A percentile compares a stretch with the other conserved stretches of the same genome.
These are phyloP conservation scores for Calocybe indica DNA, from an alignment of 768 basidiomycete genomes.

Conservation along the genomic window DNA sequence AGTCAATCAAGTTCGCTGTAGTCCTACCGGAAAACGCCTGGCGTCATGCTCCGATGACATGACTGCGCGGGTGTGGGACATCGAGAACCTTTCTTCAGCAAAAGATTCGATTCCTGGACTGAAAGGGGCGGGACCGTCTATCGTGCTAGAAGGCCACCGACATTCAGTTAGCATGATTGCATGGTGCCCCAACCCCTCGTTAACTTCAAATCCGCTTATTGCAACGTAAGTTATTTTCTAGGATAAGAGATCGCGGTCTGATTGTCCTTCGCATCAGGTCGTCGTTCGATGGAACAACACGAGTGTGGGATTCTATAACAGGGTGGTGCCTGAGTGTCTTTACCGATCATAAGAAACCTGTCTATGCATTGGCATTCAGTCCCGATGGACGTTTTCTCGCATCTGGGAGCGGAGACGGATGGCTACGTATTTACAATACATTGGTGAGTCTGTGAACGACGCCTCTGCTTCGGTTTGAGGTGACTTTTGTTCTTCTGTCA, in stretches of 20 bases:
- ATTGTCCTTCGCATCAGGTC: conserved; percentile 35
- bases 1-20: conserved; percentile 73
- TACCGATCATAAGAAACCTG: conserved; percentile 60
- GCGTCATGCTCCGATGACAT: conserved; percentile 82
- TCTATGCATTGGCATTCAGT: conserved; percentile 73
- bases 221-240: conserved; percentile 54
- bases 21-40: conserved; percentile 55
- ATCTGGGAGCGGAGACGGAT: conserved; percentile 77
- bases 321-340: conserved; percentile 73
- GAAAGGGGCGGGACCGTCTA: conserved; percentile 25
- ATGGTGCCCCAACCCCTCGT: conserved; percentile 58
- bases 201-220: conserved; percentile 51
- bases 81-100: conserved; percentile 37
- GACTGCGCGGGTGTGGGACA: conserved; percentile 73
- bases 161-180: conserved; percentile 58
- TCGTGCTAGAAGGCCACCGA: conserved; percentile 58
- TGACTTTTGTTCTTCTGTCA: conserved; percentile 11
- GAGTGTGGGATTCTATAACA: conserved; percentile 77
- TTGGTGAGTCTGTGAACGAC: conserved; percentile 36
- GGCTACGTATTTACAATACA: conserved; percentile 65
- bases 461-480: conserved; percentile 17
- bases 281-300: conserved; percentile 76
- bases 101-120: conserved; percentile 38
- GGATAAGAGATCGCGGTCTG: background rate
- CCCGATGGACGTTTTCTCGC: conserved; percentile 68